Evolutionary conservation across 1,284 basidiomycete species (phyloP), one percentile per base, ranked within the genome.

Genomic region (Polyporus tsugae): DNA sequence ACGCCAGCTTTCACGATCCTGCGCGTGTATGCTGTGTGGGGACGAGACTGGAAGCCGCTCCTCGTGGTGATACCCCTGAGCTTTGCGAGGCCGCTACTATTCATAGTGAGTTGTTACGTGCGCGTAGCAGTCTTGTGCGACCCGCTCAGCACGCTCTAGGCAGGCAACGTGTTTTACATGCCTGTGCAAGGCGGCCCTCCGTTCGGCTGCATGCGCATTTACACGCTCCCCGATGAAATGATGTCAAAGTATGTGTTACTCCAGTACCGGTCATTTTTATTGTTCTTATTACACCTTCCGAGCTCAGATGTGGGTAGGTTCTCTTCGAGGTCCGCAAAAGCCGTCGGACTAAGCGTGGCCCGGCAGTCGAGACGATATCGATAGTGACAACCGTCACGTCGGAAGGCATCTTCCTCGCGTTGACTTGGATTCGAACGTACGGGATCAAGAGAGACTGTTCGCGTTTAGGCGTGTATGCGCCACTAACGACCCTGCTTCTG

Each of bases 391-490:
- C 67, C 4, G 64, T 71, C 2, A 61, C 59, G 6, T 61, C 70
- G 13, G 70, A 69, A 29, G 58, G 42, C 4, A 65, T 67, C 35
- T 63, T 71, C 19, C 57, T 71, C 36, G 57, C 55, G 15, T 22
- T 68, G 35, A 71, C 70, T 1, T 71, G 70, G 70, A 60, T 64
- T 25, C 64, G 65, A 25, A 69, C 70, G 5, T 63, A 59, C 19
- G 67, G 59, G 0, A 67, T 67, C 41, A 62, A 63, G 19, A 39
- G 25, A 22, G 52, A 63, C 15, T 41, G 60, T 5, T 15, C 55
- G 33, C 60, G 49, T 7, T 58, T 66, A 13, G 57, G 63, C 7
- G 19, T 64, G 10, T 44, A 29, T 13, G 60, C 67, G 1, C 67
- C 70, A 38, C 33, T 71, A 9, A 55, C 70, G 4, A 65, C 62